Base-by-base conservation (phyloP, 352 stramenopile species). In the Phytophthora meadii region DNA sequence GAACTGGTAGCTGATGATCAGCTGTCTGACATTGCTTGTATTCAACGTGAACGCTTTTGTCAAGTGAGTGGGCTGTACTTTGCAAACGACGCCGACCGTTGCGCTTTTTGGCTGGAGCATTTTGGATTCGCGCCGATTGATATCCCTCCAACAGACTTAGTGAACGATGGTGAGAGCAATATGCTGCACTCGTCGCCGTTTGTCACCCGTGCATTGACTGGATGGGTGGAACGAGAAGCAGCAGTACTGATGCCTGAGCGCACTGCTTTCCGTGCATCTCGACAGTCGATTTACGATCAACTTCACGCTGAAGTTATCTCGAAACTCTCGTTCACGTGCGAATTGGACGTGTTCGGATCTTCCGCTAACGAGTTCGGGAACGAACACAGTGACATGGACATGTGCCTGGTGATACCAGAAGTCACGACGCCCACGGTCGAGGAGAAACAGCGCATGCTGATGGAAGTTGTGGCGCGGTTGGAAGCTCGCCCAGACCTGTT, bases 341-440 rank as follows among this genome's bases (percentile, higher is more conserved):
- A 89, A 17, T 55, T 96, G 36, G 87, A 93, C 45, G 84, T 96
- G 15, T 99, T 99, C 80, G 98, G 98, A 4, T 99, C 96, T 15
- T 98, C 90, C 40, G 92, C 89, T 2, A 99, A 99, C 72, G 94
- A 97, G 54, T 99, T 99, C 77, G 98, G 98, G 36, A 97, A 82
- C 28, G 81, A 91, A 17, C 64, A 79, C 32, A 97, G 91, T 52
- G 94, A 98, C 56, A 87, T 98, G 77, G 95, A 98, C 57, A 98
- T 98, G 91, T 98, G 91, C 62, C 74, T 97, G 9, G 83, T 95
- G 50, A 64, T 94, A 7, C 68, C 75, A 14, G 51, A 73, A 32
- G 44, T 49, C 2, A 48, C 30, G 4, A 58, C 40, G 0, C 70
- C 61, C 3, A 79, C 65, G 2, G 59, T 78, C 1, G 80, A 89